A percentile compares a stretch with the other conserved stretches of the same genome.
Evolutionary conservation across 2,329 filamentous ascomycete genomes (phyloP).

Genomic region (Shiraia sp.): DNA sequence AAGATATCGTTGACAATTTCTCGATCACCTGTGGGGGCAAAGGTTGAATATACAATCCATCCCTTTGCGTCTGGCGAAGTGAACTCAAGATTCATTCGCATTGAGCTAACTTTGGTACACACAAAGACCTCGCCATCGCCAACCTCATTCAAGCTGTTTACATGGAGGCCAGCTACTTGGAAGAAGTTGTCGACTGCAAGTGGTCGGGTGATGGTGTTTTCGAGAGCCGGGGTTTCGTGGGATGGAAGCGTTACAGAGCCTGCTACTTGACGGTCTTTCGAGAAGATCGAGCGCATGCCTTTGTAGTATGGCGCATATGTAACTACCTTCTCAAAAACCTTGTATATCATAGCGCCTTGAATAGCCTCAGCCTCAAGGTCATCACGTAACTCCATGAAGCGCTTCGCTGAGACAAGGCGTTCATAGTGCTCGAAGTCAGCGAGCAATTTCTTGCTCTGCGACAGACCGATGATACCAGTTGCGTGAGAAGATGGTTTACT

Average conservation of each 20-base stretch:
- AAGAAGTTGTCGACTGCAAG: conserved; percentile 31
- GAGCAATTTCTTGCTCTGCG: not conserved
- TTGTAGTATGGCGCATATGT: conserved; percentile 39
- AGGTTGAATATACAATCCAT: conserved; percentile 14
- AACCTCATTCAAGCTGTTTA: conserved; percentile 29
- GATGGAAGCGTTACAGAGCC: too few species aligned
- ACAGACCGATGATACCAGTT: not conserved
- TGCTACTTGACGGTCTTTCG: not conserved
- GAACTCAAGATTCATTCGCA: conserved; percentile 15
- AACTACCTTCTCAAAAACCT: conserved; percentile 41
- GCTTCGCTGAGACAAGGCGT: conserved; percentile 4
- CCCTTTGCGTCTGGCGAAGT: conserved; percentile 10
- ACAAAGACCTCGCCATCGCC: conserved; percentile 23
- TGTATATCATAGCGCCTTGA: conserved; percentile 45
- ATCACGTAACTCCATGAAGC: conserved; percentile 30
- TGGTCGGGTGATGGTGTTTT: too few species aligned
- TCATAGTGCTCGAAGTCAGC: not conserved
- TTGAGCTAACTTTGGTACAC: conserved; percentile 22
- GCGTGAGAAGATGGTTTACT: too few species aligned
- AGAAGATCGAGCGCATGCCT: conserved; percentile 22
- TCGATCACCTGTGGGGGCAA: conserved; percentile 4
- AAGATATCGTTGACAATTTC: conserved; percentile 9
- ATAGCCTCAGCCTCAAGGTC: conserved; percentile 32
- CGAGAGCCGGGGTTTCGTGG: too few species aligned
- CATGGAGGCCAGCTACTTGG: conserved; percentile 41